These are phyloP conservation scores for Tillandsia fasciculata DNA, from an alignment of 176 grass and related monocot genomes.

Conservation along the genomic window DNA sequence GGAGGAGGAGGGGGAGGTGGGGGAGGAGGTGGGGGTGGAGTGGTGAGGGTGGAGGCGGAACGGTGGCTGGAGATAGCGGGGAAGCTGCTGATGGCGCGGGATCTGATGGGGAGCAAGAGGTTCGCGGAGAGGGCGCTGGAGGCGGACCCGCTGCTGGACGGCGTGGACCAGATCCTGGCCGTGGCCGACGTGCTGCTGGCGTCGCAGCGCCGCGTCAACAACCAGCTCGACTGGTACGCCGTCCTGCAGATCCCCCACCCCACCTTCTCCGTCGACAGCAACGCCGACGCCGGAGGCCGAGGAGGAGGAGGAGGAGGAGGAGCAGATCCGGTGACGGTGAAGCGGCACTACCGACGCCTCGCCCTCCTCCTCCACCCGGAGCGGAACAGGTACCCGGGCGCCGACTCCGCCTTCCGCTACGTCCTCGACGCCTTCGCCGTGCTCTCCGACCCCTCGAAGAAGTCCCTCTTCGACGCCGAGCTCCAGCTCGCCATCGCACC, in stretches of 20 bases:
- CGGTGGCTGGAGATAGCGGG: conserved; percentile 12
- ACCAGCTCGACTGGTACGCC: conserved; percentile 37
- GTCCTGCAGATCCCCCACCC: conserved; percentile 43
- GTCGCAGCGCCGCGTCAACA: conserved; percentile 16
- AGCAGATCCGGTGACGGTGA: neutral
- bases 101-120: conserved; percentile 17
- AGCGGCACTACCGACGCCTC: conserved; percentile 47
- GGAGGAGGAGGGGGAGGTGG: too few species aligned
- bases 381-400: conserved; percentile 15
- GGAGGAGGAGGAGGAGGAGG: too few species aligned
- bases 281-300: conserved; percentile 2
- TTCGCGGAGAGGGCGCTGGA: conserved; percentile 17
- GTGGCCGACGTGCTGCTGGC: conserved; percentile 3
- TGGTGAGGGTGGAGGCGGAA: neutral
- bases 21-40: neutral
- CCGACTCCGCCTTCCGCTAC: conserved; percentile 4
- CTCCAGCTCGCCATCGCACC: conserved; percentile 1
- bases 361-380: conserved; percentile 41
- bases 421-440: conserved; percentile 9
- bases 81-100: conserved; percentile 8
- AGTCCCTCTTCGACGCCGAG: conserved; percentile 9
- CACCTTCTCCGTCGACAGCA: conserved; percentile 12
- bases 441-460: conserved; percentile 43
- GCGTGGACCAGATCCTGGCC: conserved; percentile 22
- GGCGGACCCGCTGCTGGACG: conserved; percentile 13